Evolutionary conservation across 345 rosid species (phyloP).

Genomic region (Eucalyptus virginea): DNA sequence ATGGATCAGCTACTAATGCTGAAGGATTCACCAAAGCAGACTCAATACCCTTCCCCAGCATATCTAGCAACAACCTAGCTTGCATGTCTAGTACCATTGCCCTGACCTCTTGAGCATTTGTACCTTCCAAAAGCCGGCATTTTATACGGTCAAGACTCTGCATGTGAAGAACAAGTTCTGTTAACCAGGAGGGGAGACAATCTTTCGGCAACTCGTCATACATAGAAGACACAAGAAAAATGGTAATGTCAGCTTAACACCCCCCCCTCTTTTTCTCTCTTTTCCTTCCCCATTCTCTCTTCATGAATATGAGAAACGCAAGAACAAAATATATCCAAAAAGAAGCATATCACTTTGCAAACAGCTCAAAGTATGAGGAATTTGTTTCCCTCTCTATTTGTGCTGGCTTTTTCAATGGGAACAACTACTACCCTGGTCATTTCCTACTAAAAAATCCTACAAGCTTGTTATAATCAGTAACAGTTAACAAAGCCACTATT

Average conservation of each 20-base stretch:
- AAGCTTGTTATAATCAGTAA: background rate
- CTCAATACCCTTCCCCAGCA: constrained; percentile 98
- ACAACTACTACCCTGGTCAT: background rate
- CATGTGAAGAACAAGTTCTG: constrained; percentile 6
- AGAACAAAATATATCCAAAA: background rate
- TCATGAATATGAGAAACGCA: background rate
- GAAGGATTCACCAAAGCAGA: constrained; percentile 96
- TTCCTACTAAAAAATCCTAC: background rate
- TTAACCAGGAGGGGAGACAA: background rate
- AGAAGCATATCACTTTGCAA: background rate
- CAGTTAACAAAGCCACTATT: background rate
- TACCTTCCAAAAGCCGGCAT: constrained; percentile 95
- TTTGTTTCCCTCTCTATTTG: background rate
- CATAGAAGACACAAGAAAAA: background rate
- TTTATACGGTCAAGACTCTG: constrained; percentile 98
- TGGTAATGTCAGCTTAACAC: background rate
- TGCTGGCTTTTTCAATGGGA: background rate
- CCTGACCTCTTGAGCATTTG: constrained; percentile 98
- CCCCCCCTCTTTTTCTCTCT: too few species aligned
- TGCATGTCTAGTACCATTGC: constrained; percentile 99
- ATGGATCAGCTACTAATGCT: constrained; percentile 74
- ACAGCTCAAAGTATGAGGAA: background rate
- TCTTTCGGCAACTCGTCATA: background rate
- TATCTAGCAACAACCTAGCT: constrained; percentile 90
- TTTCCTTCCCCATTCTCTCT: background rate